These are phyloP conservation scores for Epichloe sp. DNA, from an alignment of 2,329 filamentous ascomycete genomes.

Conservation along the genomic window DNA sequence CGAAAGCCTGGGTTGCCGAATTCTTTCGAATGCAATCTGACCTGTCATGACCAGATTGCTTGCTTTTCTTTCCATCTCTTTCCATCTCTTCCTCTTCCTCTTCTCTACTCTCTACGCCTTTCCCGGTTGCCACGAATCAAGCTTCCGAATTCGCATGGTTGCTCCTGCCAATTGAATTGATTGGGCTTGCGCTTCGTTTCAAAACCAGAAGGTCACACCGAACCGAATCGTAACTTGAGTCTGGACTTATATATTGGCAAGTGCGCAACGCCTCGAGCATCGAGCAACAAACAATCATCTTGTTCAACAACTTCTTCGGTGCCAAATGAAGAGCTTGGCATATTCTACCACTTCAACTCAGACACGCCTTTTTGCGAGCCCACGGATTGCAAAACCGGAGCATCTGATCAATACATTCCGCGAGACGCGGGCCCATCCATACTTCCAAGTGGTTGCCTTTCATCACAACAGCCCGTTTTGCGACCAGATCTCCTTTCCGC, in stretches of 20 bases:
- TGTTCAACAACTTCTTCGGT: neutral
- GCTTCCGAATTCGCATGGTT: neutral
- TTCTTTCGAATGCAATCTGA: slow-evolving; percentile 1
- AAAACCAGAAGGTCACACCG: neutral
- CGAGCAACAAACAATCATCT: neutral
- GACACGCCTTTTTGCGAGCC: too few relatives aligned
- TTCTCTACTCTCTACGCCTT: neutral
- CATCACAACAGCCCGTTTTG: neutral
- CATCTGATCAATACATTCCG: neutral
- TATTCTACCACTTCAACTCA: neutral
- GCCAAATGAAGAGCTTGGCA: neutral
- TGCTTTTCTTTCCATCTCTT: neutral
- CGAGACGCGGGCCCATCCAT: neutral
- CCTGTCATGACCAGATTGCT: neutral
- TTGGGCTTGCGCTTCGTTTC: neutral
- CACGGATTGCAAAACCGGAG: neutral
- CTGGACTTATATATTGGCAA: neutral
- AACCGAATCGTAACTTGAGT: neutral
- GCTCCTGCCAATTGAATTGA: neutral
- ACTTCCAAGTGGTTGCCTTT: neutral
- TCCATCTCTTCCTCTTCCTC: neutral
- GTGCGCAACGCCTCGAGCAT: neutral
- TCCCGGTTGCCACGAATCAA: neutral
- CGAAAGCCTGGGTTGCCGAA: neutral
- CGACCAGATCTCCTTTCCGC: neutral